Conservation (phyloP, 352 stramenopile species). For the Lagenidium giganteum region DNA sequence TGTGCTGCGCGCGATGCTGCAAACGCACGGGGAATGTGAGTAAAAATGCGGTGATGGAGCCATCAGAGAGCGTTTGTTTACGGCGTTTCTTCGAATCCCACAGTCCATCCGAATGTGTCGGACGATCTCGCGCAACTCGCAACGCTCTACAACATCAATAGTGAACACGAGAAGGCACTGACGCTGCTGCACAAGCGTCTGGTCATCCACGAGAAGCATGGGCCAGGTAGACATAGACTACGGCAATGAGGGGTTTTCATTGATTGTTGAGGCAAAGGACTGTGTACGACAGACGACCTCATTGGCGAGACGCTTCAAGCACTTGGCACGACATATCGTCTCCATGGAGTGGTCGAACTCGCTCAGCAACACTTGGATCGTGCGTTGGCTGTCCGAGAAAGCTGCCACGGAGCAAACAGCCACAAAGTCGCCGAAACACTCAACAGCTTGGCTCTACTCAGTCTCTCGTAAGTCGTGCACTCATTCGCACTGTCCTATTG, state of each 20-base stretch:
- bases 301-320: conserved; percentile 60
- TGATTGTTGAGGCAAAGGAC: background rate
- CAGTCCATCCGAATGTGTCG: conserved; percentile 50
- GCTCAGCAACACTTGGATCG: conserved; percentile 56
- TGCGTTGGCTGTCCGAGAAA: conserved; percentile 36
- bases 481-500: background rate
- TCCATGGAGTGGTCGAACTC: conserved; percentile 41
- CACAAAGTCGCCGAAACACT: conserved; percentile 74
- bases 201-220: conserved; percentile 82
- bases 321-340: conserved; percentile 63
- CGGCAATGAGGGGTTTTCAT: background rate
- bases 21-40: conserved; percentile 46
- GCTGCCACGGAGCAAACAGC: conserved; percentile 46
- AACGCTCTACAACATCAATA: conserved; percentile 65
- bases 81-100: background rate
- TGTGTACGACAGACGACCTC: conserved; percentile 30
- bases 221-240: conserved; percentile 30
- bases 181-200: conserved; percentile 64
- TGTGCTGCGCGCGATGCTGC: conserved; percentile 36
- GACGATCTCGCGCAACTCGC: conserved; percentile 64
- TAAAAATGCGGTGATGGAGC: background rate
- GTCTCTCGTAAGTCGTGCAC: conserved; percentile 27
- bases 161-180: conserved; percentile 58
- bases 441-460: conserved; percentile 66
- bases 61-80: background rate